Conservation (phyloP, 495 filamentous ascomycete genomes). For the Massariosphaeria phaeospora region DNA sequence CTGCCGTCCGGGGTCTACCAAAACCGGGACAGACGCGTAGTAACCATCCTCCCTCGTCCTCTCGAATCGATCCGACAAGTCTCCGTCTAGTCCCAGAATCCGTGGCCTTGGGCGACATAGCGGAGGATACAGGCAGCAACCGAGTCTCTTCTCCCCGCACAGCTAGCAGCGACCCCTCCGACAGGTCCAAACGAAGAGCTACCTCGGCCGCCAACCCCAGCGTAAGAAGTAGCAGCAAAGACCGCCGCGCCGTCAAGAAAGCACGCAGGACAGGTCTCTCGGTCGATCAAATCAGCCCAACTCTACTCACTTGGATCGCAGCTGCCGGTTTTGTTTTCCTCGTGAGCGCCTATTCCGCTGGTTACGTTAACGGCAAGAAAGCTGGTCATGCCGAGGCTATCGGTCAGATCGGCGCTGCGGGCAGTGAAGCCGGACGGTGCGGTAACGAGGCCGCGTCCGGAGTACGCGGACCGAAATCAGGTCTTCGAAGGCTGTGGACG, state of each 20-base stretch:
- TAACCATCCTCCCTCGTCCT: neutral
- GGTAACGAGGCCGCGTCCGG: slow-evolving; percentile 38
- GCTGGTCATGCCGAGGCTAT: slow-evolving; percentile 64
- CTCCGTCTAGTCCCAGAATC: slow-evolving; percentile 71
- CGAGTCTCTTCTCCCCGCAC: slow-evolving; percentile 19
- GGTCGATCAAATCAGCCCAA: slow-evolving; percentile 55
- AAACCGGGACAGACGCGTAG: slow-evolving; percentile 49
- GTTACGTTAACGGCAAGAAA: slow-evolving; percentile 82
- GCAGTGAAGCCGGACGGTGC: slow-evolving; percentile 38
- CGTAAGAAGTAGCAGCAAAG: slow-evolving; percentile 29
- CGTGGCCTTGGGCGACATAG: slow-evolving; percentile 54
- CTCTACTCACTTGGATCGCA: slow-evolving; percentile 84
- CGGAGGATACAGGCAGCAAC: slow-evolving; percentile 31
- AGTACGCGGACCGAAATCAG: slow-evolving; percentile 24
- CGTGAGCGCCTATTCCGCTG: slow-evolving; percentile 86
- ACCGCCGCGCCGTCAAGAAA: slow-evolving; percentile 31
- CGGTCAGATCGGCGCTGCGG: slow-evolving; percentile 36
- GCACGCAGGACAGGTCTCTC: slow-evolving; percentile 30
- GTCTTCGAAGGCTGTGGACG: slow-evolving; percentile 38
- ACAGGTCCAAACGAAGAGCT: slow-evolving; percentile 37
- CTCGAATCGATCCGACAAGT: slow-evolving; percentile 49
- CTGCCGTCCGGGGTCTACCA: slow-evolving; percentile 74
- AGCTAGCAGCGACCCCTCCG: slow-evolving; percentile 12
- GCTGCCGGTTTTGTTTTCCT: slow-evolving; percentile 89
- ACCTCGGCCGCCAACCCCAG: neutral